These are phyloP conservation scores for Dactylellina haptotyla DNA, from an alignment of 2,329 filamentous ascomycete genomes.

Conservation along the genomic window DNA sequence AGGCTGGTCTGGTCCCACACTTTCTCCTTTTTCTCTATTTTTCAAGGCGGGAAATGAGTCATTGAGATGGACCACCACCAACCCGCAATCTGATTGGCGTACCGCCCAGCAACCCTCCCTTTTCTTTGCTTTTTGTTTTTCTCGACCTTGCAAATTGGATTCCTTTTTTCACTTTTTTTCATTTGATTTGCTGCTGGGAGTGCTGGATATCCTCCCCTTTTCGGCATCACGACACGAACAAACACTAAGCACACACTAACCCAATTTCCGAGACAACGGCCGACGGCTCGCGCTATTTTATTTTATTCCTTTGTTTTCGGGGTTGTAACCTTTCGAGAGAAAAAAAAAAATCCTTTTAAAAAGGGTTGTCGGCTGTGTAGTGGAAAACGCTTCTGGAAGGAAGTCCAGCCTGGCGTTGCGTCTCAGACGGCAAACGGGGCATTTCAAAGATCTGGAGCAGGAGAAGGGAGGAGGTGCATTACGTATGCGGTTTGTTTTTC, in stretches of 20 bases:
- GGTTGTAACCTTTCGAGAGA: slow-evolving; percentile 6
- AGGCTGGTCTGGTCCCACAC: slow-evolving; percentile 21
- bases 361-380: slow-evolving; percentile 5
- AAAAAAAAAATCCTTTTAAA: not conserved
- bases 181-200: slow-evolving; percentile 43
- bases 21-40: slow-evolving; percentile 4
- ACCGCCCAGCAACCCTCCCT: slow-evolving; percentile 14
- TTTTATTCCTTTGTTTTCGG: slow-evolving; percentile 12
- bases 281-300: slow-evolving; percentile 21
- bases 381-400: slow-evolving; percentile 29
- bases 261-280: slow-evolving; percentile 48
- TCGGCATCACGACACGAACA: slow-evolving; percentile 53
- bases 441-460: slow-evolving; percentile 6
- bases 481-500: slow-evolving; percentile 30
- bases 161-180: slow-evolving; percentile 38
- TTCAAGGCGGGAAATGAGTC: slow-evolving; percentile 51
- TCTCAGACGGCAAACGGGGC: slow-evolving; percentile 22
- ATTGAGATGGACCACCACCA: slow-evolving; percentile 38
- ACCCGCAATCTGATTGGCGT: slow-evolving; percentile 46
- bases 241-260: slow-evolving; percentile 45
- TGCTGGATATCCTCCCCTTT: slow-evolving; percentile 29
- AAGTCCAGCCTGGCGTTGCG: slow-evolving; percentile 35
- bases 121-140: slow-evolving; percentile 39
- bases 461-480: not conserved
- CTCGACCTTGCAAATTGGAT: slow-evolving; percentile 28